phyloP scores from a whole-genome alignment of 2,329 filamentous ascomycete genomes.

The Pyricularia sp. region DNA sequence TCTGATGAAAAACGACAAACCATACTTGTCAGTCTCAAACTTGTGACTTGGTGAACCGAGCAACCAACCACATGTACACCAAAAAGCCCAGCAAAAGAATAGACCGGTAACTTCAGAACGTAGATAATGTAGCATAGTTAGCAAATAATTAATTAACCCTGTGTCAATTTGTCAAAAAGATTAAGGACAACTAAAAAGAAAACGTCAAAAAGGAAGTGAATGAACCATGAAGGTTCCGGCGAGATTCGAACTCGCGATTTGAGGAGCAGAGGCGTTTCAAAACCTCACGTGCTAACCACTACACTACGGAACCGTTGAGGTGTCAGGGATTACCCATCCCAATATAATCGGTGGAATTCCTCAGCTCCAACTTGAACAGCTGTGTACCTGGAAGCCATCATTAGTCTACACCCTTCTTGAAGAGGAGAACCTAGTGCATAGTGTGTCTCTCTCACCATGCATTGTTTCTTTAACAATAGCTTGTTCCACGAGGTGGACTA shows the following conservation, averaged over 20 bases:
- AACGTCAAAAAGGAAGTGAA: not conserved
- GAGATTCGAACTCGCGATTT: constrained; percentile 2
- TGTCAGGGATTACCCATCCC: not conserved
- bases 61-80: not conserved
- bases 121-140: not conserved
- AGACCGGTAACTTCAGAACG: not conserved
- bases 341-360: not conserved
- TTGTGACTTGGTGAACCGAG: not conserved
- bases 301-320: constrained; percentile 1
- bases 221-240: constrained; percentile 1
- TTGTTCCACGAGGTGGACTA: too few relatives aligned
- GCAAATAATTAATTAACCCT: too few relatives aligned
- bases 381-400: too few relatives aligned
- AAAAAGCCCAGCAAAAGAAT: not conserved
- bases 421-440: too few relatives aligned
- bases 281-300: constrained; percentile 4
- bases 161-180: too few relatives aligned
- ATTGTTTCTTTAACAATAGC: too few relatives aligned
- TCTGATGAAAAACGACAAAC: not conserved
- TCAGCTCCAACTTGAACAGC: not conserved
- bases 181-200: too few relatives aligned
- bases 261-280: constrained; percentile 1
- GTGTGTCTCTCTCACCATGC: too few relatives aligned
- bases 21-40: not conserved
- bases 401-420: too few relatives aligned